These are phyloP conservation scores for Podospora comata DNA, from an alignment of 495 filamentous ascomycete species.

Conservation along the genomic window DNA sequence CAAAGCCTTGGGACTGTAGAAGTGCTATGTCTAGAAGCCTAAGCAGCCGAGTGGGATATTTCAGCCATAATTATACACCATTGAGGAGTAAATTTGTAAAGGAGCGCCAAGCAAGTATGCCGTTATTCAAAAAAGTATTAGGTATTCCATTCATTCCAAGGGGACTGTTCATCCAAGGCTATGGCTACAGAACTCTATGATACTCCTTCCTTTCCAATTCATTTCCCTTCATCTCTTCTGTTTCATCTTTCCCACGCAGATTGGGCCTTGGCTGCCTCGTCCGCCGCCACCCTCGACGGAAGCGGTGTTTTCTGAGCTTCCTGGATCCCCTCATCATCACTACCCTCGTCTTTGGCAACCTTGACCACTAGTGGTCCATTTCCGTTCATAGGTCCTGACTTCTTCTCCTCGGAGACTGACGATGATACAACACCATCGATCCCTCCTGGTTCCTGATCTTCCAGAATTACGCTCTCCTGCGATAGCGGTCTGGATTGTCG, in stretches of 20 bases:
- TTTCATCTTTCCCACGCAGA: constrained; percentile 17
- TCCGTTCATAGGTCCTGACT: neutral
- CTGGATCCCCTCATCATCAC: constrained; percentile 3
- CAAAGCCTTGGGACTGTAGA: neutral
- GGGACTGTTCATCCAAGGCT: neutral
- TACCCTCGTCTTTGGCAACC: neutral
- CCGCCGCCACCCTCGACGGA: constrained; percentile 1
- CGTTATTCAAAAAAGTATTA: neutral
- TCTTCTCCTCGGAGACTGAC: neutral
- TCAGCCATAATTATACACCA: neutral
- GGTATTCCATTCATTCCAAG: neutral
- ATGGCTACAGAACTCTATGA: neutral
- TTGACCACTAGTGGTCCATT: neutral
- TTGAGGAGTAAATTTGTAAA: neutral
- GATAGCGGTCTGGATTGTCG: neutral
- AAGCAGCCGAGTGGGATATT: too few relatives aligned
- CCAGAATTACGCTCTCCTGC: neutral
- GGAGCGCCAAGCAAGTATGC: neutral
- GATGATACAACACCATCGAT: constrained; percentile 4
- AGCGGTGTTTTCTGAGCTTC: neutral
- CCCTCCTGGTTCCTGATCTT: neutral
- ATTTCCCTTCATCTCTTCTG: constrained; percentile 1
- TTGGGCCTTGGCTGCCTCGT: constrained; percentile 16
- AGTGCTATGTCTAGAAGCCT: too few relatives aligned
- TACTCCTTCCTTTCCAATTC: neutral